Evolutionary conservation across 148 eudicot species (phyloP).

Genomic region (Chenopodium berlandieri): DNA sequence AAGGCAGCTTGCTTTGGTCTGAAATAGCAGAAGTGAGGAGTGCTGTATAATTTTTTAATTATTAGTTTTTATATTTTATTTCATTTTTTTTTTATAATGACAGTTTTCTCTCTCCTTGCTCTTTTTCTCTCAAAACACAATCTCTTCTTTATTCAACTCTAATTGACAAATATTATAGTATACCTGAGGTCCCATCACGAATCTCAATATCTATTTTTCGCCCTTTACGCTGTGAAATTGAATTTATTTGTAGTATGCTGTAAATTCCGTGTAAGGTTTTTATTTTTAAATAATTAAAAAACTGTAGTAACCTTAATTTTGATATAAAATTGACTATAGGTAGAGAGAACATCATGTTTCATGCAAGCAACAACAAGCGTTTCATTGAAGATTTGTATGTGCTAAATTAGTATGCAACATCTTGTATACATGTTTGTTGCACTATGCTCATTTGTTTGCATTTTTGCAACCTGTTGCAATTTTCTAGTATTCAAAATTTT

Average conservation of each 20-base stretch:
- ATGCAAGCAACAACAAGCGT: not conserved
- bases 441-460: not conserved
- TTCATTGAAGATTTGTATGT: not conserved
- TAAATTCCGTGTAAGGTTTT: not conserved
- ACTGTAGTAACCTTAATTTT: not conserved
- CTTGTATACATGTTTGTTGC: not conserved
- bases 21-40: not conserved
- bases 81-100: not conserved
- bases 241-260: not conserved
- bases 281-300: not conserved
- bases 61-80: too few relatives aligned
- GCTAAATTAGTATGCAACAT: not conserved
- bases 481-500: not conserved
- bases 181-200: not conserved
- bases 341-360: not conserved
- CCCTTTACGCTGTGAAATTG: not conserved
- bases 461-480: not conserved
- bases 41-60: not conserved
- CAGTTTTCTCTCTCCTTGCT: not conserved
- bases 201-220: not conserved
- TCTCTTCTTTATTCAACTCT: not conserved
- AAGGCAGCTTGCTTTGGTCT: not conserved
- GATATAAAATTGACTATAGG: not conserved
- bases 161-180: not conserved
- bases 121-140: not conserved